These are phyloP conservation scores for Vigna angularis DNA, from an alignment of 306 rosid species.

Conservation along the genomic window DNA sequence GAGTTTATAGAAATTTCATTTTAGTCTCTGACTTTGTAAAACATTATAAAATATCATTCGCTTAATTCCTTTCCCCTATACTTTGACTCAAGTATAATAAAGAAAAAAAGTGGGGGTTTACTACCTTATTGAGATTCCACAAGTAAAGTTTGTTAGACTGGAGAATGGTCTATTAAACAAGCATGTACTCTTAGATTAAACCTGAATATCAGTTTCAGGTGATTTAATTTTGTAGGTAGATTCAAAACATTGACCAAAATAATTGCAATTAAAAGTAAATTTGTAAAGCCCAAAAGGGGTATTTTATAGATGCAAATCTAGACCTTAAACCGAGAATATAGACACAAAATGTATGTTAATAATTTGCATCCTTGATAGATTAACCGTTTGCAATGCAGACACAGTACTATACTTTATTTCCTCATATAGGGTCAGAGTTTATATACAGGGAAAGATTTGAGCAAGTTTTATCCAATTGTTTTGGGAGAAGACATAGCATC, in stretches of 20 bases:
- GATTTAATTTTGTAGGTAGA: neutral
- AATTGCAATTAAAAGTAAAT: too few relatives aligned
- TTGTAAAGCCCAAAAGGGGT: neutral
- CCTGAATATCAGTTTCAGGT: neutral
- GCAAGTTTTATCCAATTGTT: slow-evolving; percentile 61
- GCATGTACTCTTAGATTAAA: neutral
- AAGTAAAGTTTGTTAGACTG: neutral
- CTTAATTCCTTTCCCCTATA: neutral
- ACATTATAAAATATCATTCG: neutral
- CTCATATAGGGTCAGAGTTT: slow-evolving; percentile 68
- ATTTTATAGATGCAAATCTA: neutral
- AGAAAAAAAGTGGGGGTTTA: neutral
- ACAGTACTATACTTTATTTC: slow-evolving; percentile 44
- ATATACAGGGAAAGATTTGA: slow-evolving; percentile 52
- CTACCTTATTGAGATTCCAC: neutral
- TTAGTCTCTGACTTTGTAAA: neutral
- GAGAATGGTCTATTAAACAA: neutral
- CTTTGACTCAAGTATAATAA: neutral
- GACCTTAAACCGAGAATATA: slow-evolving; percentile 2
- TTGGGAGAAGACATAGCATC: slow-evolving; percentile 63
- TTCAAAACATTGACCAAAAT: neutral
- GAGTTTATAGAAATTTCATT: neutral
- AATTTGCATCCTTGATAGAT: slow-evolving; percentile 26
- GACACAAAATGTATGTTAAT: neutral
- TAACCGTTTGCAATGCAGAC: slow-evolving; percentile 31